Conservation (phyloP, 345 rosid species). For the Cardamine chenopodiifolia region DNA sequence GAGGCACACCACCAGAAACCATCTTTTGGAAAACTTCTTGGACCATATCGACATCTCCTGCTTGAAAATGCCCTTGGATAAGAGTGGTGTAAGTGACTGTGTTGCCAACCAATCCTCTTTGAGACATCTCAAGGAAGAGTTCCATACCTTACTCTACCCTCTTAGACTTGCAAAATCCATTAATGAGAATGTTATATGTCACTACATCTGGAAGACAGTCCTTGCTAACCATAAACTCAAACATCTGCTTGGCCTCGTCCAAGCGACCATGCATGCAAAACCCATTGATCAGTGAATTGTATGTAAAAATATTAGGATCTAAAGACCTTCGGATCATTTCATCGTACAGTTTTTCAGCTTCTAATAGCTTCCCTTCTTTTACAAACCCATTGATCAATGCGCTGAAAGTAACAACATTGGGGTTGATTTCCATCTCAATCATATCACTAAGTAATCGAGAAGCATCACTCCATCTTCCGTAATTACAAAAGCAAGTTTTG, state of each 20-base stretch:
- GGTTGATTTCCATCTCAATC: not conserved
- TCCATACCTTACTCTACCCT: constrained; percentile 30
- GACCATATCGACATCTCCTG: constrained; percentile 17
- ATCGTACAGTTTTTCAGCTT: not conserved
- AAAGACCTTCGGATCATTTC: not conserved
- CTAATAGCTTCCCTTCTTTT: not conserved
- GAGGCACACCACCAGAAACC: constrained; percentile 17
- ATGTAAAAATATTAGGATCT: not conserved
- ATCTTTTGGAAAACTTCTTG: constrained; percentile 29
- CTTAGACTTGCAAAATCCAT: constrained; percentile 35
- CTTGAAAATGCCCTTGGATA: constrained; percentile 34
- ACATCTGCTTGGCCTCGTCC: constrained; percentile 8
- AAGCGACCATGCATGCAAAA: not conserved
- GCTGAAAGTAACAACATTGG: not conserved
- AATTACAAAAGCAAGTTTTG: not conserved
- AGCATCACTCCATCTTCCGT: constrained; percentile 1
- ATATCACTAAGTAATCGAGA: not conserved
- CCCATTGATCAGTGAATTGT: not conserved
- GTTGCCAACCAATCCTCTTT: constrained; percentile 14
- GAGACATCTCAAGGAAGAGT: constrained; percentile 27
- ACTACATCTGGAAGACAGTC: constrained; percentile 7
- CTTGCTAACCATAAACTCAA: constrained; percentile 15
- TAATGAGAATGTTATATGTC: constrained; percentile 36
- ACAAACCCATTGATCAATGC: not conserved
- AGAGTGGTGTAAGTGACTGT: not conserved